Conservation (phyloP, 345 rosid species). For the Trapa bicornis region DNA sequence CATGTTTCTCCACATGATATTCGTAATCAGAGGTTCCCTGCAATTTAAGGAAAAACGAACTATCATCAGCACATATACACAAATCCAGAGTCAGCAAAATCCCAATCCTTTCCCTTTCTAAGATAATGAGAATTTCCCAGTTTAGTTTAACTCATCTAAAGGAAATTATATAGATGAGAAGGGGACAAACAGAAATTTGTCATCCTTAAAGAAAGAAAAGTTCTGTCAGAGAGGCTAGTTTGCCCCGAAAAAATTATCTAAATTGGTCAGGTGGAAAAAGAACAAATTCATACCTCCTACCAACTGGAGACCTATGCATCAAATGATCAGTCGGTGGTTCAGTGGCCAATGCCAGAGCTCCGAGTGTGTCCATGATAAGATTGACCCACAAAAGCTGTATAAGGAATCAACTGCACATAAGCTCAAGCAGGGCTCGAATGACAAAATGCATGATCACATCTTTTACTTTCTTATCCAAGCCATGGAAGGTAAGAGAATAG, state of each 20-base stretch:
- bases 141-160: too few relatives aligned
- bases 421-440: neutral
- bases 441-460: neutral
- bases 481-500: neutral
- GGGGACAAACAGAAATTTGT: too few relatives aligned
- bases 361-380: constrained; percentile 98
- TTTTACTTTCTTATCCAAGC: too few relatives aligned
- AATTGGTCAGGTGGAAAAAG: neutral
- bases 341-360: constrained; percentile 95
- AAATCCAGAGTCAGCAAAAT: neutral
- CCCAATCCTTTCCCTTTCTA: too few relatives aligned
- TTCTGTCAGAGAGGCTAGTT: neutral
- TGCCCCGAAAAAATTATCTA: neutral
- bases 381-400: constrained; percentile 94
- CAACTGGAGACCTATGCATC: constrained; percentile 84
- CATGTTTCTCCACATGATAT: constrained; percentile 98
- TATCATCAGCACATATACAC: neutral
- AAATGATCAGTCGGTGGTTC: constrained; percentile 97
- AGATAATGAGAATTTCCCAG: too few relatives aligned
- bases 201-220: neutral
- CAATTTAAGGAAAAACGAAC: constrained; percentile 8
- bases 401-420: neutral
- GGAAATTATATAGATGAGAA: too few relatives aligned
- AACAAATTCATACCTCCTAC: constrained; percentile 52
- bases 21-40: constrained; percentile 96